Conservation (phyloP, 1,284 basidiomycete genomes). For the Puccinia polysora region DNA sequence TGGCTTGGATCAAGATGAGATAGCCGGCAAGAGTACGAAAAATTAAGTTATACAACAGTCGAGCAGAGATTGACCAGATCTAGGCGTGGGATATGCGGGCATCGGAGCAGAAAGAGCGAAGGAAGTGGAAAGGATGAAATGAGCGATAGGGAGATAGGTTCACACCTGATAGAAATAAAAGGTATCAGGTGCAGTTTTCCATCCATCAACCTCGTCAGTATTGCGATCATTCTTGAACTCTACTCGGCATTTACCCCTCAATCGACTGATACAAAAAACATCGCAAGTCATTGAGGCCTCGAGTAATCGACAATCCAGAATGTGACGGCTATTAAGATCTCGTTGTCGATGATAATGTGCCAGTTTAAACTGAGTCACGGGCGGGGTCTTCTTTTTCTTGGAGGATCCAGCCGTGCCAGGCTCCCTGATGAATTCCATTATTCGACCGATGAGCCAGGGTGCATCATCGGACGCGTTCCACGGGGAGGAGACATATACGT, state of each 20-base stretch:
- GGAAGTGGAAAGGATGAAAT: neutral
- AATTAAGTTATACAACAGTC: too few relatives aligned
- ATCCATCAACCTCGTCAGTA: slow-evolving; percentile 36
- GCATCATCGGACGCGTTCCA: slow-evolving; percentile 42
- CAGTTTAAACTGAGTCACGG: slow-evolving; percentile 32
- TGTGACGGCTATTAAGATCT: slow-evolving; percentile 41
- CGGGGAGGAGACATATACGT: slow-evolving; percentile 41
- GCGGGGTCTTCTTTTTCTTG: slow-evolving; percentile 26
- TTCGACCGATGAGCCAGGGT: slow-evolving; percentile 43
- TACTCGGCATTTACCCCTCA: slow-evolving; percentile 43
- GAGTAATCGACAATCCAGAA: slow-evolving; percentile 42
- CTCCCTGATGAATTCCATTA: slow-evolving; percentile 44
- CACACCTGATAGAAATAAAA: slow-evolving; percentile 44
- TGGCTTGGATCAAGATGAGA: too few relatives aligned
- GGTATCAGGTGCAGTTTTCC: slow-evolving; percentile 37
- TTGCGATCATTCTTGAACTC: slow-evolving; percentile 34
- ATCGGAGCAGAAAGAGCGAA: neutral
- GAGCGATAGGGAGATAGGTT: neutral
- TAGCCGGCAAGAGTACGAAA: too few relatives aligned
- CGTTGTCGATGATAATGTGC: slow-evolving; percentile 43
- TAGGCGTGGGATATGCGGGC: neutral
- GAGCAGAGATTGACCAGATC: neutral
- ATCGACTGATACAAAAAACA: slow-evolving; percentile 40
- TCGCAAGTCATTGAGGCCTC: slow-evolving; percentile 42
- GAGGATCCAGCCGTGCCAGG: neutral